A percentile compares a stretch with the other conserved stretches of the same genome.
Conservation (phyloP, 2,329 filamentous ascomycete genomes). For the Diaporthe humulicola region DNA sequence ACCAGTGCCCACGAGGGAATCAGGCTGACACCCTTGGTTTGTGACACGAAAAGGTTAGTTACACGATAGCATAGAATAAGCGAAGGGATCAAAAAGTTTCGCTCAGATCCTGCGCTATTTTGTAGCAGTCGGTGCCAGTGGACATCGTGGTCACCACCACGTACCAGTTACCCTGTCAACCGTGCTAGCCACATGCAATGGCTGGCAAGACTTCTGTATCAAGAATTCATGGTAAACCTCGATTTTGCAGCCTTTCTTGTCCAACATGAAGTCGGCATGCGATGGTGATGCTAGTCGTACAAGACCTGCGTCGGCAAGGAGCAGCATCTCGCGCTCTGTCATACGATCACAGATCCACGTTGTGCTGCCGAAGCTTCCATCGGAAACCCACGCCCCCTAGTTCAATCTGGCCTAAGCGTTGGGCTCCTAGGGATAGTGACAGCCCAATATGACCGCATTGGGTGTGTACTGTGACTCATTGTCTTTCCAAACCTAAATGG, state of each 20-base stretch:
- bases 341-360: constrained; percentile 5
- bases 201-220: neutral
- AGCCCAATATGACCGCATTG: no score
- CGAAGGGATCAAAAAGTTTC: neutral
- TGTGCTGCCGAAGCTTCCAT: constrained; percentile 7
- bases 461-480: neutral
- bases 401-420: neutral
- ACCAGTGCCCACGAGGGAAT: neutral
- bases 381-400: neutral
- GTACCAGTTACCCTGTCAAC: no score
- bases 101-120: neutral
- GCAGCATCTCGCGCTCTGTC: constrained; percentile 20
- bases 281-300: neutral
- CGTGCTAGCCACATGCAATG: neutral
- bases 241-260: neutral
- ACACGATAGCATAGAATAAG: no score
- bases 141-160: neutral
- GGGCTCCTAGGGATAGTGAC: neutral
- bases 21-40: no score
- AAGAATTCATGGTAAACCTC: no score
- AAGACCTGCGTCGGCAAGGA: constrained; percentile 1
- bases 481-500: no score
- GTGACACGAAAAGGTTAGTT: neutral
- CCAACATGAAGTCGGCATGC: neutral
- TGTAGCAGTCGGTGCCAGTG: neutral